phyloP scores from a whole-genome alignment of 768 basidiomycete species.

The Rubroboletus pulcherrimus region DNA sequence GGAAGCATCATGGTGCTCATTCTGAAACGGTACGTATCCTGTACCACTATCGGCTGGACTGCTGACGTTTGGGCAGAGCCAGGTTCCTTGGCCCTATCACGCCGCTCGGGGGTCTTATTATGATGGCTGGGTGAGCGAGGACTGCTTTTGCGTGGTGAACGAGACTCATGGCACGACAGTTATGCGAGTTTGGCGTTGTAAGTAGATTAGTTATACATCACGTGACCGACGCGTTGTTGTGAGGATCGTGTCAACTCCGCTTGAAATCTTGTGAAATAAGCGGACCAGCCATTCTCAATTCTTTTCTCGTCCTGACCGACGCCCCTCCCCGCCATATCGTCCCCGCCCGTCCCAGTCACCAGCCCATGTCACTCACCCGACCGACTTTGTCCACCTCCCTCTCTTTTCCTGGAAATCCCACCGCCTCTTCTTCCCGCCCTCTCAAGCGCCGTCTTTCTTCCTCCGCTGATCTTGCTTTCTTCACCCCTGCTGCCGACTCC shows the following conservation, averaged over 20 bases:
- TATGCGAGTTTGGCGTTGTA: slow-evolving; percentile 52
- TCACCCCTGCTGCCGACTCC: slow-evolving; percentile 58
- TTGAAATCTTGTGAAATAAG: slow-evolving; percentile 36
- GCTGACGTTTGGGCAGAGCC: slow-evolving; percentile 31
- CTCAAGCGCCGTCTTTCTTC: slow-evolving; percentile 49
- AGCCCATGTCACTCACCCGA: slow-evolving; percentile 20
- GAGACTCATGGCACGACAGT: slow-evolving; percentile 30
- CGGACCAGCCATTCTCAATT: slow-evolving; percentile 3
- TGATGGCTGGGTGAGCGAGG: slow-evolving; percentile 62
- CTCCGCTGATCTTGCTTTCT: slow-evolving; percentile 52
- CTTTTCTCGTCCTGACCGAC: slow-evolving; percentile 19
- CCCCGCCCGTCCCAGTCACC: background rate
- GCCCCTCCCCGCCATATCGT: background rate
- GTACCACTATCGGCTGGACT: background rate
- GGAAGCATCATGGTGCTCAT: slow-evolving; percentile 57
- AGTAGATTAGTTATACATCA: slow-evolving; percentile 26
- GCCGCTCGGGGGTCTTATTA: slow-evolving; percentile 57
- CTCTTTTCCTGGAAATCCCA: slow-evolving; percentile 24
- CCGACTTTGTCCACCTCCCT: slow-evolving; percentile 16
- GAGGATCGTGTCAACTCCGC: slow-evolving; percentile 41
- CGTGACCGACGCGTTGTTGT: slow-evolving; percentile 39
- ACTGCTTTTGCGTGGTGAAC: background rate
- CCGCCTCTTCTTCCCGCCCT: slow-evolving; percentile 26
- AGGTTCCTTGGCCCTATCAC: slow-evolving; percentile 61
- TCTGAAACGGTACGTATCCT: slow-evolving; percentile 39